Percentiles rank a stretch among this genome's conserved stretches.
Evolutionary conservation across 2,329 filamentous ascomycete genomes (phyloP).

Genomic region (Zasmidium angulare): DNA sequence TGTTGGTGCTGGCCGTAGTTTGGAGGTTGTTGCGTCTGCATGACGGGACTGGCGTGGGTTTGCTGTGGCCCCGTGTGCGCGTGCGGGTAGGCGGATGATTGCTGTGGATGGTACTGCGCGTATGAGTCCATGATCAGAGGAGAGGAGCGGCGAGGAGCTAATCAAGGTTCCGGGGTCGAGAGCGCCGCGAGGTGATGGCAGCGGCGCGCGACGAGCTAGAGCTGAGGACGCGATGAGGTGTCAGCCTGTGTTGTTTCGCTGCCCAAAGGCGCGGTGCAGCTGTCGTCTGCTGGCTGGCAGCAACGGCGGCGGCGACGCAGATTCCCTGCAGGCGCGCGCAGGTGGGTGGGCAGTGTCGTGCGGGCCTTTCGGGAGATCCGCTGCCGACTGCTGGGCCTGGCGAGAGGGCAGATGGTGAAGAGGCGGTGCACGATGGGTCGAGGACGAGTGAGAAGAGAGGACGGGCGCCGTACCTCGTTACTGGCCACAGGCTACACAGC

Average conservation of each 20-base stretch:
- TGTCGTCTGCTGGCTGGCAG: constrained; percentile 6
- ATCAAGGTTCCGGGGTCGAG: constrained; percentile 22
- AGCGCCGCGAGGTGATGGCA: constrained; percentile 9
- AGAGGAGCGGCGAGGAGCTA: constrained; percentile 13
- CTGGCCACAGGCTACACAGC: constrained; percentile 16
- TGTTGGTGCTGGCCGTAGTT: constrained; percentile 59
- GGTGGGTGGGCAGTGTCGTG: constrained; percentile 9
- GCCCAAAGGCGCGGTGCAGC: constrained; percentile 17
- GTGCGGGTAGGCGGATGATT: constrained; percentile 40
- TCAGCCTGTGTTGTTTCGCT: constrained; percentile 24
- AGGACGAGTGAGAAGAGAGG: constrained; percentile 15
- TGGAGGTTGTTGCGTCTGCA: constrained; percentile 66
- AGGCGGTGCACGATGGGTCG: constrained; percentile 17
- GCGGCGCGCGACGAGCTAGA: constrained; percentile 13
- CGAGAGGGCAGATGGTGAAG: background rate
- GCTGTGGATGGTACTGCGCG: constrained; percentile 49
- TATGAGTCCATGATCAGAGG: constrained; percentile 47
- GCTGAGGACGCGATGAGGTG: constrained; percentile 20
- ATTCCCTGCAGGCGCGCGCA: constrained; percentile 13
- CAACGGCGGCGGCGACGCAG: constrained; percentile 5
- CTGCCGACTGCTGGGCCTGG: constrained; percentile 6
- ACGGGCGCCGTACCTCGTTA: constrained; percentile 19
- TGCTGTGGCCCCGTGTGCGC: constrained; percentile 54
- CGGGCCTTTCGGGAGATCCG: constrained; percentile 17
- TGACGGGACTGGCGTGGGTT: constrained; percentile 70